Conservation (phyloP, 768 basidiomycete genomes). For the Gloeophyllum trabeum region DNA sequence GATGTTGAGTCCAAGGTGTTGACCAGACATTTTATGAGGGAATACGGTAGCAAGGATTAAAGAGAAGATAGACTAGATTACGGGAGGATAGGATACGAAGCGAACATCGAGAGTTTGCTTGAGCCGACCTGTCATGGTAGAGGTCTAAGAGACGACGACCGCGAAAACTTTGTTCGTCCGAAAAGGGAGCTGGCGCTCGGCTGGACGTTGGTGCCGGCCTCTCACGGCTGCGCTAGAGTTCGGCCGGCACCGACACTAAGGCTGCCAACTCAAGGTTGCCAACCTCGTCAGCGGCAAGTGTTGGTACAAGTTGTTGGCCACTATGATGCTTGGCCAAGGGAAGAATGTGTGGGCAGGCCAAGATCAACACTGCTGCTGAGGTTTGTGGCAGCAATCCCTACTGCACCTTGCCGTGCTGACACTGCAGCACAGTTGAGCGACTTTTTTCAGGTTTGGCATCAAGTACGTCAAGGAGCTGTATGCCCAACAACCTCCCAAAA, state of each 20-base stretch:
- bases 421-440: constrained; percentile 50
- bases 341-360: constrained; percentile 99
- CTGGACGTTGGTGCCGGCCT: neutral
- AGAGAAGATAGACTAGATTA: neutral
- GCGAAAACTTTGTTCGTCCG: neutral
- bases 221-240: neutral
- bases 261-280: constrained; percentile 95
- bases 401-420: neutral
- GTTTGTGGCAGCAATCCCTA: constrained; percentile 27
- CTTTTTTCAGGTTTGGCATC: constrained; percentile 93
- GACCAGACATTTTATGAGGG: neutral
- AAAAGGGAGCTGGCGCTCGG: neutral
- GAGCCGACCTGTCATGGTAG: neutral
- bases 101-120: neutral
- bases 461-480: constrained; percentile 96
- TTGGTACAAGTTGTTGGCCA: constrained; percentile 88
- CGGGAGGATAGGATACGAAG: neutral
- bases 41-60: neutral
- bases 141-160: neutral
- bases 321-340: constrained; percentile 96
- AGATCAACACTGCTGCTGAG: constrained; percentile 98
- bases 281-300: constrained; percentile 95
- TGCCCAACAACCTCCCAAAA: constrained; percentile 79
- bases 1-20: neutral
- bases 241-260: neutral